A percentile compares a stretch with the other conserved stretches of the same genome.
Evolutionary conservation across 78 protist species (phyloP).

Genomic region (Dictyostelium firmibasis): DNA sequence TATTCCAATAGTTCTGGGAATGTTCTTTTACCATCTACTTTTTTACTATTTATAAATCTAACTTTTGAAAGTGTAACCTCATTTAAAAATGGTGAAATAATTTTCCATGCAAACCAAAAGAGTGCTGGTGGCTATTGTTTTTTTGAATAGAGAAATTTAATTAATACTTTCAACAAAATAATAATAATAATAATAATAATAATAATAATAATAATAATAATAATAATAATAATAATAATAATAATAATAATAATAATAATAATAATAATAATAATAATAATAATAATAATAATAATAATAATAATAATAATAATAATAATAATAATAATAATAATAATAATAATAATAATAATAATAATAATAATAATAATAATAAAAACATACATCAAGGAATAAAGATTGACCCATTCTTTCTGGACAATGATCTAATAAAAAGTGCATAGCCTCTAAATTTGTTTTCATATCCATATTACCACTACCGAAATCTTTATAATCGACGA

Average conservation of each 20-base stretch:
- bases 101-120: constrained; percentile 74
- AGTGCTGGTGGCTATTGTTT: constrained; percentile 75
- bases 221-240: no score
- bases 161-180: no score
- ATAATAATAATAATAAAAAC: neutral
- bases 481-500: constrained; percentile 63
- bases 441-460: constrained; percentile 58
- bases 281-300: no score
- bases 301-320: no score
- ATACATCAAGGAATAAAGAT: constrained; percentile 24
- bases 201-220: no score
- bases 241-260: no score
- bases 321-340: neutral
- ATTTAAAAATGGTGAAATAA: constrained; percentile 70
- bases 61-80: constrained; percentile 71
- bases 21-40: constrained; percentile 42
- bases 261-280: no score
- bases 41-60: constrained; percentile 41
- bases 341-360: neutral
- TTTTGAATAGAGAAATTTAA: no score
- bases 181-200: no score
- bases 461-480: constrained; percentile 56
- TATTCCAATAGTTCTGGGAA: constrained; percentile 49
- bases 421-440: constrained; percentile 60
- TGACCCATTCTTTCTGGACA: constrained; percentile 70